Base-by-base conservation (phyloP, 1,139 yeast species). In the Blastobotrys buckinghamii region DNA sequence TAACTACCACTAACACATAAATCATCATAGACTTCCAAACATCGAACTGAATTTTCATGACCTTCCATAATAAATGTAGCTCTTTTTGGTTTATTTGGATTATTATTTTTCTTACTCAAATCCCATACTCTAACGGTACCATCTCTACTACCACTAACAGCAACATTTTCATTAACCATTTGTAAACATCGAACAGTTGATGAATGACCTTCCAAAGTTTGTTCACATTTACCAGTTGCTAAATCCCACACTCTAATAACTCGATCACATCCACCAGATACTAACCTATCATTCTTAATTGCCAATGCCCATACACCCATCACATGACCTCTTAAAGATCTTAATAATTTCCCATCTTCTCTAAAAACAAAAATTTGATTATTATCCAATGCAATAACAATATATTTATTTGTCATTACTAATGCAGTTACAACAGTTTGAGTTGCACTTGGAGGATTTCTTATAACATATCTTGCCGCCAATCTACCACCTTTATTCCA, bases 261-360 rank as follows among this genome's bases (percentile, higher is more conserved):
- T 55, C 96, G 75, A 65, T 89, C 97, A 17, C 96, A 88, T 2
- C 95, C 87, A 0, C 96, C 96, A 58, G 90, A 82, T 0, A 88
- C 94, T 33, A 89, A 70, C 8, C 88, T 82, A 63, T 85, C 81
- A 3, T 86, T 88, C 50, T 75, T 75, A 59, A 88, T 84, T 59
- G 89, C 86, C 61, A 90, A 73, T 1, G 97, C 97, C 98, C 98
- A 92, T 10, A 92, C 97, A 39, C 97, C 97, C 61, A 96, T 96
- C 51, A 86, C 95, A 61, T 92, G 97, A 6, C 97, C 97, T 51
- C 77, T 76, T 44, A 90, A 71, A 1, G 85, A 83, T 44, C 79
- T 74, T n/a, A 84, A 60, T 49, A 84, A 71, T 45, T 76, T 72
- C 2, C 97, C 97, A n/a, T 84, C 83, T 41, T 77, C 74, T 32